Evolutionary conservation across 345 rosid species (phyloP).

Genomic region (Streptanthus diversifolius): DNA sequence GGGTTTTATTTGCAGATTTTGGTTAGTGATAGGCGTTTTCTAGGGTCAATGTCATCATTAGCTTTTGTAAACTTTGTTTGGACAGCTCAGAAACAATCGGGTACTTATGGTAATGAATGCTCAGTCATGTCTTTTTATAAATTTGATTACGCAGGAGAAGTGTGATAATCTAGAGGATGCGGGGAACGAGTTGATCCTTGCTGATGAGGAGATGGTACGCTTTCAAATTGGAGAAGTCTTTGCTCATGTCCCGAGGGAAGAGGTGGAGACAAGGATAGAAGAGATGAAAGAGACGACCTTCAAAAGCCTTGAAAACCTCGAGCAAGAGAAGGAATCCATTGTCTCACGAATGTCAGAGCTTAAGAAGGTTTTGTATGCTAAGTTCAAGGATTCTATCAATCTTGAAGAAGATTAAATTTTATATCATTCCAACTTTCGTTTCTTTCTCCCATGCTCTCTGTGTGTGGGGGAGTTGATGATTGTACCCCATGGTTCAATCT

Average conservation of each 20-base stretch:
- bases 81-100: not conserved
- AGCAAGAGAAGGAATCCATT: conserved; percentile 66
- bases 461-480: not conserved
- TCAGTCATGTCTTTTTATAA: too few species aligned
- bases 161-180: conserved; percentile 93
- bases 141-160: conserved; percentile 64
- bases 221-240: conserved; percentile 92
- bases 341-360: conserved; percentile 66
- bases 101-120: not conserved
- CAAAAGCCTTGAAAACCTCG: conserved; percentile 62
- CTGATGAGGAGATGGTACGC: conserved; percentile 82
- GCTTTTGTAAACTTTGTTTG: not conserved
- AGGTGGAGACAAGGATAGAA: conserved; percentile 82
- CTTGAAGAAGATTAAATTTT: conserved; percentile 71
- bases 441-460: not conserved
- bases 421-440: not conserved
- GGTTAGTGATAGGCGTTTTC: too few species aligned
- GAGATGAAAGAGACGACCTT: conserved; percentile 62
- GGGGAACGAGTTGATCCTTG: conserved; percentile 81
- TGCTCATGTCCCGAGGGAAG: conserved; percentile 79
- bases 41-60: not conserved
- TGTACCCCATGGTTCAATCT: not conserved
- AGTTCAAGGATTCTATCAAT: conserved; percentile 88
- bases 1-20: too few species aligned
- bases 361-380: conserved; percentile 83